Evolutionary conservation across 2,329 filamentous ascomycete species (phyloP).

Genomic region (Colletotrichum salicis): DNA sequence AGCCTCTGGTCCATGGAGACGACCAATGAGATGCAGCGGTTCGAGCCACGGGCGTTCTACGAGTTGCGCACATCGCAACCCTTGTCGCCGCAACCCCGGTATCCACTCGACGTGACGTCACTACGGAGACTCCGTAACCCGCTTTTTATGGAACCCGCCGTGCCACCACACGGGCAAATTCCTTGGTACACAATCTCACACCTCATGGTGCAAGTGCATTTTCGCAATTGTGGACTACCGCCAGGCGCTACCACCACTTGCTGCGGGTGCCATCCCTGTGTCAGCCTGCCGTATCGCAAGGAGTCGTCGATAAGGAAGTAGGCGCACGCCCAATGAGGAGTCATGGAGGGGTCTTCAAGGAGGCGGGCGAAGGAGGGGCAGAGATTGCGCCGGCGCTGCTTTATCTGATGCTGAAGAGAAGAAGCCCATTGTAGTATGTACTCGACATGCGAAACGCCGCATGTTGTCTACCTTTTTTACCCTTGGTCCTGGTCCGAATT

Average conservation of each 20-base stretch:
- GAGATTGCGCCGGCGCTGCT: neutral
- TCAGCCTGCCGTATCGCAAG: neutral
- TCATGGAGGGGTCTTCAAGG: neutral
- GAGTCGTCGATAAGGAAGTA: conserved; percentile 21
- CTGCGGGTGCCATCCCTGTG: conserved; percentile 18
- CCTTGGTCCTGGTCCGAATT: neutral
- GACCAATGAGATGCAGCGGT: neutral
- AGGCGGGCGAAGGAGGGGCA: neutral
- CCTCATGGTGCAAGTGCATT: conserved; percentile 28
- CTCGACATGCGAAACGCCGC: neutral
- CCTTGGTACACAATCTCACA: neutral
- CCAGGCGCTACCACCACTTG: neutral
- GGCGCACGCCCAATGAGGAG: conserved; percentile 2
- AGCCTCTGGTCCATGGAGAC: neutral
- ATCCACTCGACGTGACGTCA: conserved; percentile 14
- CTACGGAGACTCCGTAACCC: conserved; percentile 19
- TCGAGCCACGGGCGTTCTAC: no score
- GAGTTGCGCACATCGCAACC: neutral
- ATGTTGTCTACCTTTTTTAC: neutral
- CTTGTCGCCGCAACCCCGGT: neutral
- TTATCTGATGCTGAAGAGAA: neutral
- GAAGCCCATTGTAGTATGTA: neutral
- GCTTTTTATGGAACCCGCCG: conserved; percentile 4
- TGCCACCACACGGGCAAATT: conserved; percentile 7
- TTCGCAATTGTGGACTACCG: conserved; percentile 22